Evolutionary conservation across 179 eudicot species (phyloP).

Genomic region (Drosera spatulata): DNA sequence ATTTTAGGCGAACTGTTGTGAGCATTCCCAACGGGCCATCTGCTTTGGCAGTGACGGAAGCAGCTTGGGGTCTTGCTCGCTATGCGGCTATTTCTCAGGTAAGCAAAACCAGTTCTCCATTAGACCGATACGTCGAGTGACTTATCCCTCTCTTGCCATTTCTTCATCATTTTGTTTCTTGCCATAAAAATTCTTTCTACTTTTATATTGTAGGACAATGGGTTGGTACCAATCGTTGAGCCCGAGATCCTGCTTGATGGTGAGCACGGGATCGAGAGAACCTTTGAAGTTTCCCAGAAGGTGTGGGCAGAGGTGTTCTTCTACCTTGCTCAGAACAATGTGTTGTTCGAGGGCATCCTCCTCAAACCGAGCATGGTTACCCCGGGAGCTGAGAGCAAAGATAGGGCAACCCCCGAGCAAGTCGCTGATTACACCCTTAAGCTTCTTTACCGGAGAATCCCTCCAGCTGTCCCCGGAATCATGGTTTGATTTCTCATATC

Average conservation of each 20-base stretch:
- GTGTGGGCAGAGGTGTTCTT: slow-evolving; percentile 91
- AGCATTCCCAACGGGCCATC: slow-evolving; percentile 99
- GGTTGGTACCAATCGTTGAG: slow-evolving; percentile 92
- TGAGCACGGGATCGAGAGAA: slow-evolving; percentile 82
- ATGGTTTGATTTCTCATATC: slow-evolving; percentile 33
- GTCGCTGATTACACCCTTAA: slow-evolving; percentile 9
- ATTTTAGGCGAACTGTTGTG: slow-evolving; percentile 82
- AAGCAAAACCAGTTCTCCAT: slow-evolving; percentile 6
- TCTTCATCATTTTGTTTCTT: neutral
- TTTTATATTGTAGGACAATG: slow-evolving; percentile 50
- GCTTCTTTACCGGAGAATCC: slow-evolving; percentile 67
- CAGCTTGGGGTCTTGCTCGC: slow-evolving; percentile 96
- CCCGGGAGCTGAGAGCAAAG: slow-evolving; percentile 96
- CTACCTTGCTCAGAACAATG: slow-evolving; percentile 81
- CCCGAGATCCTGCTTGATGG: slow-evolving; percentile 93
- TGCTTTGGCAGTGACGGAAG: slow-evolving; percentile 87
- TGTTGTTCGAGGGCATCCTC: slow-evolving; percentile 82
- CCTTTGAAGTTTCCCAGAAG: slow-evolving; percentile 68
- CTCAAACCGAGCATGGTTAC: slow-evolving; percentile 97
- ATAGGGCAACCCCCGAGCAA: slow-evolving; percentile 63
- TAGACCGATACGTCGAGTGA: too few species aligned
- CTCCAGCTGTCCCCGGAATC: slow-evolving; percentile 92
- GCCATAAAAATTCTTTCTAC: too few species aligned
- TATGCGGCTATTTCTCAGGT: slow-evolving; percentile 87
- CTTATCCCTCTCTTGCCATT: too few species aligned